Percentiles rank a stretch among this genome's conserved stretches.
phyloP scores from a whole-genome alignment of 2,329 filamentous ascomycete species.

The Gnomoniopsis sp. region DNA sequence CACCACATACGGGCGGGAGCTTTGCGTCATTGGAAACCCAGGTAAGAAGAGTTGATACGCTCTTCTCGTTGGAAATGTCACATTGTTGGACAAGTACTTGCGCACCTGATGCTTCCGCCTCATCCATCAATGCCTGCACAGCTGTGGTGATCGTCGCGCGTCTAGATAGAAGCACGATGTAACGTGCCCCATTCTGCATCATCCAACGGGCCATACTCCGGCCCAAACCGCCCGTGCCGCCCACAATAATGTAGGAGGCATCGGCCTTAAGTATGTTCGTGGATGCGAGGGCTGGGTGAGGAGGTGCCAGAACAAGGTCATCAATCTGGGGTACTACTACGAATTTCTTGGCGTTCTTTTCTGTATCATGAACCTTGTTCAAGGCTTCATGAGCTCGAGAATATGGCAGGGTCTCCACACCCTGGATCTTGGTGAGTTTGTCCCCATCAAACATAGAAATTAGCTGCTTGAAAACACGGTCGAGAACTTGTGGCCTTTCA shows the following conservation, averaged over 20 bases:
- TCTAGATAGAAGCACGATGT: conserved; percentile 19
- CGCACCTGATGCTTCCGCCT: conserved; percentile 29
- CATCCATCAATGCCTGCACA: conserved; percentile 2
- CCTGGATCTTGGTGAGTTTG: conserved; percentile 33
- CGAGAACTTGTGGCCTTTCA: conserved; percentile 38
- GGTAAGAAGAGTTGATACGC: conserved; percentile 37
- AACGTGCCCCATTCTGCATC: conserved; percentile 15
- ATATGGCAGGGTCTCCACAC: conserved; percentile 32
- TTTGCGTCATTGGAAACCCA: conserved; percentile 32
- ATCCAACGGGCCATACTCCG: conserved; percentile 21
- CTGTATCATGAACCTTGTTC: conserved; percentile 32
- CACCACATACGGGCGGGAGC: conserved; percentile 33
- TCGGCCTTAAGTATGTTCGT: conserved; percentile 12
- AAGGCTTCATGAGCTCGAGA: conserved; percentile 37
- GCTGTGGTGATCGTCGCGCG: conserved; percentile 1
- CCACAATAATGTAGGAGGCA: conserved; percentile 24
- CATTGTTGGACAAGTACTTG: conserved; percentile 42
- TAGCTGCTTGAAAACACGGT: conserved; percentile 34
- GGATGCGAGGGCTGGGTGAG: conserved; percentile 1
- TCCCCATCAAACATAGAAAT: conserved; percentile 31
- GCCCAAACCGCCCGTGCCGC: conserved; percentile 25
- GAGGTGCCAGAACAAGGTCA: not conserved
- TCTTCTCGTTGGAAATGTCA: conserved; percentile 35
- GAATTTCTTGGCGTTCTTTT: conserved; percentile 36
- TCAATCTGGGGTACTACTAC: conserved; percentile 30